These are phyloP conservation scores for Syzygium malaccense DNA, from an alignment of 441 rosid species.

Conservation along the genomic window DNA sequence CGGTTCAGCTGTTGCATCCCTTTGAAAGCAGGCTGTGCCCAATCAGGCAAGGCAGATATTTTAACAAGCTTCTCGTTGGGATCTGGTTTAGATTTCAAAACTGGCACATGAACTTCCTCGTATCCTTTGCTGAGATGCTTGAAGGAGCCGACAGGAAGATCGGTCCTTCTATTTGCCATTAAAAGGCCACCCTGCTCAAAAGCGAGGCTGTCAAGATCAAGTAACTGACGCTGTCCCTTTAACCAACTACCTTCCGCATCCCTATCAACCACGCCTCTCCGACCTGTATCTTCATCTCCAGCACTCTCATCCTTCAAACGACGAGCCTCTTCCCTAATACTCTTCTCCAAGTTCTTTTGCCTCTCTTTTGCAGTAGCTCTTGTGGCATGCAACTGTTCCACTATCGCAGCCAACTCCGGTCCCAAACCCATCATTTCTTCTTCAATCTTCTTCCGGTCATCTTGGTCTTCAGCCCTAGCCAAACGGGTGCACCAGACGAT, in stretches of 20 bases:
- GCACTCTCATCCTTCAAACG: constrained; percentile 73
- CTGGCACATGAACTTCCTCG: constrained; percentile 89
- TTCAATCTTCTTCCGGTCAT: constrained; percentile 77
- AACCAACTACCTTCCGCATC: constrained; percentile 74
- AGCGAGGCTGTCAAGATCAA: constrained; percentile 73
- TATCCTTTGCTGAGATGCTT: constrained; percentile 62
- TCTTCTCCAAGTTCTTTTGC: constrained; percentile 84
- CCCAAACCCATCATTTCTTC: constrained; percentile 74
- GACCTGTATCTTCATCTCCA: constrained; percentile 57
- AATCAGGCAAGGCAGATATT: constrained; percentile 78
- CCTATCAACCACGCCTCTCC: constrained; percentile 54
- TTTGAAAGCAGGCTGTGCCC: constrained; percentile 93
- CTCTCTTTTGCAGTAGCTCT: constrained; percentile 94
- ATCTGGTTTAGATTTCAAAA: constrained; percentile 52
- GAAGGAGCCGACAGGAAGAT: constrained; percentile 65
- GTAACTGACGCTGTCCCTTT: constrained; percentile 80
- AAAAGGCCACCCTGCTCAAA: constrained; percentile 86
- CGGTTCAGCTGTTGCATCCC: constrained; percentile 91
- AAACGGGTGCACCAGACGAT: constrained; percentile 94
- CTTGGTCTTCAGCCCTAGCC: constrained; percentile 83
- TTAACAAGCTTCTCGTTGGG: constrained; percentile 64
- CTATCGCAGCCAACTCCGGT: constrained; percentile 59
- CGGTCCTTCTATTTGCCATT: constrained; percentile 83
- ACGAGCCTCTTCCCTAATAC: constrained; percentile 92
- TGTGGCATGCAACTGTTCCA: constrained; percentile 91